Base-by-base conservation (phyloP, 345 rosid genomes). In the Lepidium didymum region DNA sequence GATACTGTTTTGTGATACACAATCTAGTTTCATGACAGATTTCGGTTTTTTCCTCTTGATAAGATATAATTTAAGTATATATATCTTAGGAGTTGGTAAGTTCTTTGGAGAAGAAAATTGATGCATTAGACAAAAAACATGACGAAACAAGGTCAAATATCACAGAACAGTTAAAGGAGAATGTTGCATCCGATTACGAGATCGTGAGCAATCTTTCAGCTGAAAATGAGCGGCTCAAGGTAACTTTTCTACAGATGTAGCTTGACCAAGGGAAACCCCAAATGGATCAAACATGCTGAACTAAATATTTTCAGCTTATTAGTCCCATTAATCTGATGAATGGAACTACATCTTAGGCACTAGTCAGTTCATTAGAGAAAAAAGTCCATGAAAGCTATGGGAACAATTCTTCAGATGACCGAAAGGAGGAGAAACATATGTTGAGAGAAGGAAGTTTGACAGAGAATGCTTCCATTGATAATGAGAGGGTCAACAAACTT, bases 161-260 rank as follows among this genome's bases (percentile, higher is more conserved):
- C 64, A 88, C 92, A 68, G 91, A 90, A 75, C 79, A 88, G 60
- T 74, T 86, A 77, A 85, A 84, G 83, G 77, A 67, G 68, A 60
- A 67, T 16, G 69, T 67, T 53, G 60, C 78, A 43, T 53, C 82
- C 70, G 88, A 88, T 68, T 68, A 82, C 62, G 96, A 76, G 55
- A 56, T 76, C 64, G 76, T 81, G 79, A 80, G 87, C 63, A 84
- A 83, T 70, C 91, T 93, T 50, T 44, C 78, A n/a, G 76, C 82
- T 49, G 98, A 93, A 81, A 93, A 86, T 81, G 89, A 90, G 80
- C 78, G 87, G 64, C 89, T 93, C 64, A 90, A 86, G 96, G 98
- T 83, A 68, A 73, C 43, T 33, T 44, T 60, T 61, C 33, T 52
- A 34, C 62, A 52, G 43, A 40, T 56, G 63, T 62, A 46, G 33